Percentiles rank a stretch among this genome's conserved stretches.
Conservation (phyloP, 257 asterid species). For the Penstemon eatonii region DNA sequence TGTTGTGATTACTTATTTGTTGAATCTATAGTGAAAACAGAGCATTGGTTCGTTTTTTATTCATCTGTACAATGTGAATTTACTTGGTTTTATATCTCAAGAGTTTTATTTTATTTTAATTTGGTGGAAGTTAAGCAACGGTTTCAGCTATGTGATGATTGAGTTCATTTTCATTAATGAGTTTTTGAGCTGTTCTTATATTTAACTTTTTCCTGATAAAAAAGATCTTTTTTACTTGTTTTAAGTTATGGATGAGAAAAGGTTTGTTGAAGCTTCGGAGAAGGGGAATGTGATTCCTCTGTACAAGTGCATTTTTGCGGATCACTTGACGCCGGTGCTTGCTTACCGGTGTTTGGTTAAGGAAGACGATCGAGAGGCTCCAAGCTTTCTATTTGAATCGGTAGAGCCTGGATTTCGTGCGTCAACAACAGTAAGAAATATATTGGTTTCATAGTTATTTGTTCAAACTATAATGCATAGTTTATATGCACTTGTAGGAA, state of each 20-base stretch:
- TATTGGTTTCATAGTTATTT: not conserved
- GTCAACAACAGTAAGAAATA: constrained; percentile 62
- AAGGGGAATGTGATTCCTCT: constrained; percentile 73
- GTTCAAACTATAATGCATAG: not conserved
- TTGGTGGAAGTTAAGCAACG: constrained; percentile 12
- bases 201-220: not conserved
- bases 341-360: constrained; percentile 93
- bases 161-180: not conserved
- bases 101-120: not conserved
- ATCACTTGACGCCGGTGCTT: constrained; percentile 88
- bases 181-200: constrained; percentile 9
- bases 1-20: not conserved
- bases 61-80: constrained; percentile 14
- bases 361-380: constrained; percentile 87
- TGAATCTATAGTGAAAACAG: constrained; percentile 1
- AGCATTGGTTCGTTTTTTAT: constrained; percentile 12
- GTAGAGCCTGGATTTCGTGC: constrained; percentile 70
- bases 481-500: not conserved
- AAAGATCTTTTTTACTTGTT: not conserved
- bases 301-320: constrained; percentile 74
- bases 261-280: constrained; percentile 61
- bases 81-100: not conserved
- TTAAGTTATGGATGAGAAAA: constrained; percentile 59
- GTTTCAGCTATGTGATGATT: constrained; percentile 13
- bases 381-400: constrained; percentile 89